Base-by-base conservation (phyloP, 768 basidiomycete genomes). In the Pleurotus djamor region DNA sequence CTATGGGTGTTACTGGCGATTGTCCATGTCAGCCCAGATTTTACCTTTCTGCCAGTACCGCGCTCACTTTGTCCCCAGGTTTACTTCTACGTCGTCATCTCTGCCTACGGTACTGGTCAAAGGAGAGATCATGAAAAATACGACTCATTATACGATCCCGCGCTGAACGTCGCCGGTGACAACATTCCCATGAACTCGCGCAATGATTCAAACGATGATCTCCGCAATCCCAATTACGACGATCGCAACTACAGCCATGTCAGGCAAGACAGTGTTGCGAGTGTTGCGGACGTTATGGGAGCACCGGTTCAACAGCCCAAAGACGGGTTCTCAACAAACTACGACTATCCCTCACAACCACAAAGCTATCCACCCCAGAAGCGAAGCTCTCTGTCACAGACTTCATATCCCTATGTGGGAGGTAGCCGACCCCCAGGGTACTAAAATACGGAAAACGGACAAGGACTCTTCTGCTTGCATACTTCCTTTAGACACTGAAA, bases 1-100 rank as follows among this genome's bases (percentile, higher is more conserved):
- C 77, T 97, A 5, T 98, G 95, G 92, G 72, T 91, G 8, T 67
- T 97, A 13, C 77, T 97, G 32, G 83, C 82, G n/a, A 76, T 88
- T 61, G 75, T 91, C 37, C 94, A 96, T 71, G 89, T 89, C 71
- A 65, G 87, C 36, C 57, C 28, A 44, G 12, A 34, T 44, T 34
- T 37, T 34, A 8, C 4, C 45, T 48, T 5, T 14, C n/a, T 17
- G 14, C 10, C 45, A 13, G 13, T 6, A 35, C 28, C 7, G 33
- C 21, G 45, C 43, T 52, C 1, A 52, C 4, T 1, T 65, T 55
- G 51, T 67, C 8, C 63, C 33, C 45, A 91, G 92, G 63, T 73
- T 28, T 79, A 82, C 66, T 70, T 83, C 38, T 80, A 75, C 61
- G 52, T 78, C 43, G 71, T 80, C 32, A 59, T 79, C 48, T 72